Conservation (phyloP, 2,329 filamentous ascomycete genomes). For the Alternaria incomplexa region DNA sequence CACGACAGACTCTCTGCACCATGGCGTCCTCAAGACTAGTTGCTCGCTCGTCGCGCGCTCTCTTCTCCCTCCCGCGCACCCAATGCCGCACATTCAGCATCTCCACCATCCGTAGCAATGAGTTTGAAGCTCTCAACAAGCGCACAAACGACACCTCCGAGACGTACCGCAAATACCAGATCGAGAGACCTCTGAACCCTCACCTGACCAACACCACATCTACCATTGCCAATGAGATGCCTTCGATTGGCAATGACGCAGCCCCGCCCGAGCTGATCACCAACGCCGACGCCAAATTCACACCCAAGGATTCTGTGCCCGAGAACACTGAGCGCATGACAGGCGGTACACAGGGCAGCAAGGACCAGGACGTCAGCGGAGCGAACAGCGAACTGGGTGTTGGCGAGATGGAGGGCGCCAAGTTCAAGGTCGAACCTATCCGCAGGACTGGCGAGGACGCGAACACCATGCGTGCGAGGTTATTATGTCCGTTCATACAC, state of each 20-base stretch:
- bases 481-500: conserved; percentile 66
- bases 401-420: conserved; percentile 53
- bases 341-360: conserved; percentile 64
- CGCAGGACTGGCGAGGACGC: conserved; percentile 82
- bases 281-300: conserved; percentile 62
- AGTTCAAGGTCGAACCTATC: conserved; percentile 89
- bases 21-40: conserved; percentile 58
- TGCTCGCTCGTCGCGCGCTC: conserved; percentile 53
- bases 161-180: conserved; percentile 63
- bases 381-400: conserved; percentile 35
- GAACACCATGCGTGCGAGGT: conserved; percentile 84
- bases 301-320: conserved; percentile 65
- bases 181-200: conserved; percentile 64
- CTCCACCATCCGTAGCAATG: conserved; percentile 41
- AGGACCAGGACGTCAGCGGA: conserved; percentile 42
- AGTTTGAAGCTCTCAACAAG: conserved; percentile 55
- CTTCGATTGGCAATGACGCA: conserved; percentile 62
- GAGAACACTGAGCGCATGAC: conserved; percentile 71
- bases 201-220: conserved; percentile 69
- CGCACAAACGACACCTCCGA: conserved; percentile 60
- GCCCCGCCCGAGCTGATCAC: conserved; percentile 67
- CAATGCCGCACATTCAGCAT: conserved; percentile 48
- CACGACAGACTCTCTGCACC: conserved; percentile 11
- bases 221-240: conserved; percentile 68
- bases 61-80: conserved; percentile 43